Percentiles rank a stretch among this genome's conserved stretches.
Conservation (phyloP, 2,329 filamentous ascomycete species). For the Sporothrix luriei region DNA sequence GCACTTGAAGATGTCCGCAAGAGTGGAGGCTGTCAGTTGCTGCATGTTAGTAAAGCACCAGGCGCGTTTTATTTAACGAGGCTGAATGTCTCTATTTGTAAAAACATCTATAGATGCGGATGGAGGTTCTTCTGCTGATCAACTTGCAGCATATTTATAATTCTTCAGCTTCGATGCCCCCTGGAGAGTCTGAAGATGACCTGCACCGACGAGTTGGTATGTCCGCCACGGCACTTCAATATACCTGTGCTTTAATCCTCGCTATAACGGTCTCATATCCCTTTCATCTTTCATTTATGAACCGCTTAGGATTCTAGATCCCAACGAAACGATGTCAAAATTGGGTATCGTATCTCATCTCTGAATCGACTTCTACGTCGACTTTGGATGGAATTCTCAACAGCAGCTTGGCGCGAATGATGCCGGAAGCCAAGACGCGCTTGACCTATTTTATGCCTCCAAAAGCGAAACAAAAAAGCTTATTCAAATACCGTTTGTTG, state of each 20-base stretch:
- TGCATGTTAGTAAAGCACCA: neutral
- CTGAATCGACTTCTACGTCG: too few species aligned
- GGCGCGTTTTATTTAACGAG: neutral
- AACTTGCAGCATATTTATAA: too few species aligned
- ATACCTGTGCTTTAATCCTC: neutral
- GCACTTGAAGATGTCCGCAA: neutral
- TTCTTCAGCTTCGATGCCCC: neutral
- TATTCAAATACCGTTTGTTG: neutral
- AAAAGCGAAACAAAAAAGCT: slow-evolving; percentile 9
- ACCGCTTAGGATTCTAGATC: neutral
- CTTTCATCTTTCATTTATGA: neutral
- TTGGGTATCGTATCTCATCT: too few species aligned
- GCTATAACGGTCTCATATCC: neutral
- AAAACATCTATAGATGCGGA: too few species aligned
- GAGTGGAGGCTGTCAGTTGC: neutral
- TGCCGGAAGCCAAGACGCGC: slow-evolving; percentile 14
- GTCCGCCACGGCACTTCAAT: too few species aligned
- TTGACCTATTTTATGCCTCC: neutral
- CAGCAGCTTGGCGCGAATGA: too few species aligned
- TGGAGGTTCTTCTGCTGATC: neutral
- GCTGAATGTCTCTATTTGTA: neutral
- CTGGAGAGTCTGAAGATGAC: neutral
- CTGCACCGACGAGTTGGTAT: neutral
- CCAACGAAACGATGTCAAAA: neutral
- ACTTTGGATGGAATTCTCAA: too few species aligned